Percentiles rank a stretch among this genome's conserved stretches.
phyloP scores from a whole-genome alignment of 2,329 filamentous ascomycete species.

The Zymoseptoria crescenta region DNA sequence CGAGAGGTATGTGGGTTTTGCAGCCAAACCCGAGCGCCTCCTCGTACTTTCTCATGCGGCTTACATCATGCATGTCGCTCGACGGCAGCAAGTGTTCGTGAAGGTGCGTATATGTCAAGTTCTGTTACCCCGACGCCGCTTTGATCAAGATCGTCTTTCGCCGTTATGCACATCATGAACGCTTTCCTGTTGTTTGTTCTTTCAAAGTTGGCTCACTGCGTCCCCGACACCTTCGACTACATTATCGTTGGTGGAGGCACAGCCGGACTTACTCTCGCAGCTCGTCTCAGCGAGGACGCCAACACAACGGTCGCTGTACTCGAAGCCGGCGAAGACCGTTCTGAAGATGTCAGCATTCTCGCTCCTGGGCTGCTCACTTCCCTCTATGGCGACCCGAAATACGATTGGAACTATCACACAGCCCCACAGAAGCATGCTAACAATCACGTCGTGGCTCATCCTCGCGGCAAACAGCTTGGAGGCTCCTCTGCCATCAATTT shows the following conservation, averaged over 20 bases:
- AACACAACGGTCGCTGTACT: conserved; percentile 24
- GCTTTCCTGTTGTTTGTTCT: too few relatives aligned
- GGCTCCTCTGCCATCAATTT: conserved; percentile 34
- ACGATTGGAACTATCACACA: conserved; percentile 15
- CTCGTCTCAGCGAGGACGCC: conserved; percentile 20
- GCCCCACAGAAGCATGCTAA: conserved; percentile 7
- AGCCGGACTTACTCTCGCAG: conserved; percentile 21
- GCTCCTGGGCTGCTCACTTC: conserved; percentile 7
- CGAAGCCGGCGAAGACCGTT: conserved; percentile 14
- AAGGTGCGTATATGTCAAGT: too few relatives aligned
- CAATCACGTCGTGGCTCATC: conserved; percentile 8
- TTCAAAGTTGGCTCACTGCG: not conserved
- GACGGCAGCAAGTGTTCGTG: too few relatives aligned
- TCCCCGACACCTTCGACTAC: conserved; percentile 1
- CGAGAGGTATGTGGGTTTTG: too few relatives aligned
- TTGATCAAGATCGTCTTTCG: too few relatives aligned
- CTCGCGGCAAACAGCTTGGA: conserved; percentile 31
- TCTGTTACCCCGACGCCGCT: too few relatives aligned
- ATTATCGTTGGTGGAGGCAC: conserved; percentile 25
- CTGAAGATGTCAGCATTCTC: conserved; percentile 11
- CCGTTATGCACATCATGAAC: too few relatives aligned
- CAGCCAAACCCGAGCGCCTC: too few relatives aligned
- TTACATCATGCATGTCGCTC: too few relatives aligned
- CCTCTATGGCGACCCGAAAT: conserved; percentile 9
- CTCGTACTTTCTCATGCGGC: too few relatives aligned